Evolutionary conservation across 78 protist genomes (phyloP).

Genomic region (Tieghemostelium lacteum): DNA sequence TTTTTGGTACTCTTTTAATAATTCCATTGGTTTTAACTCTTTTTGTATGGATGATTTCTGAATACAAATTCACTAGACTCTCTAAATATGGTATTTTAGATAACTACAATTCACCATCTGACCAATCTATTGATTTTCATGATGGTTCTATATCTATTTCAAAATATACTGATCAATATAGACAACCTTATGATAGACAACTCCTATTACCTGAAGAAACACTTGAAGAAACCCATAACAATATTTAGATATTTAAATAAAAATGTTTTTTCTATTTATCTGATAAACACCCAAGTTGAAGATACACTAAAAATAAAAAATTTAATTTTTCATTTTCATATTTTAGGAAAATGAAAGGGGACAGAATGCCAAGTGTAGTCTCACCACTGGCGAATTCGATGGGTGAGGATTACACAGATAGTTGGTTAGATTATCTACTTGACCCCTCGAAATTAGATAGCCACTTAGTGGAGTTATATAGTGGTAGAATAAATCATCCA

Average conservation of each 20-base stretch:
- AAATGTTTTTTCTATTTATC: no score
- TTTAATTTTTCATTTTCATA: no score
- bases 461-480: slow-evolving; percentile 29
- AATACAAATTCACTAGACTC: neutral
- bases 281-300: no score
- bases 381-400: slow-evolving; percentile 69
- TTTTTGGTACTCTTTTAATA: slow-evolving; percentile 25
- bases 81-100: slow-evolving; percentile 52
- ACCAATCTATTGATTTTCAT: neutral
- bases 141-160: neutral
- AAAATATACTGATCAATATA: neutral
- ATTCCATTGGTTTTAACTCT: slow-evolving; percentile 36
- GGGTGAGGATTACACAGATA: slow-evolving; percentile 73
- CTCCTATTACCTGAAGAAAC: neutral
- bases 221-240: no score
- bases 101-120: neutral
- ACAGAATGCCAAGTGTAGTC: slow-evolving; percentile 59
- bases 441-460: slow-evolving; percentile 19
- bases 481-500: slow-evolving; percentile 56
- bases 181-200: neutral
- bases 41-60: slow-evolving; percentile 4
- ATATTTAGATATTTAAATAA: no score
- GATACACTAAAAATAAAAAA: no score
- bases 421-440: slow-evolving; percentile 49
- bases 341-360: slow-evolving; percentile 74